Evolutionary conservation across 768 basidiomycete species (phyloP).

Genomic region (Holtermanniella nyarrowii): DNA sequence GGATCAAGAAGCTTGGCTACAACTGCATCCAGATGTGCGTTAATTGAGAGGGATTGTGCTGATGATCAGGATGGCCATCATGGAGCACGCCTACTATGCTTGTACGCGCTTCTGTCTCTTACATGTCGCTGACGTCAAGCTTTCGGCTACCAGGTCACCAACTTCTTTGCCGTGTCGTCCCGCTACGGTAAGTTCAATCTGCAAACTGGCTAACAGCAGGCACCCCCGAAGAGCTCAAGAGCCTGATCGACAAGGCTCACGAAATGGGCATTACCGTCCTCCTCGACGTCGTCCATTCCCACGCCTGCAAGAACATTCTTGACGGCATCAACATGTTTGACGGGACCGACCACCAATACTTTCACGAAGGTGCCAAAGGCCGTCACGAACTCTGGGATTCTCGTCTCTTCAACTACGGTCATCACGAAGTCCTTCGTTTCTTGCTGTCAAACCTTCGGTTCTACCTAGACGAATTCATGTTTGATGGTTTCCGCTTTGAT

Average conservation of each 20-base stretch:
- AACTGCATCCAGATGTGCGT: constrained; percentile 77
- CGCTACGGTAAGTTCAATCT: constrained; percentile 53
- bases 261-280: constrained; percentile 84
- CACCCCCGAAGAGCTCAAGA: constrained; percentile 87
- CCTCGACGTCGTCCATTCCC: constrained; percentile 93
- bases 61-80: constrained; percentile 65
- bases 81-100: constrained; percentile 97
- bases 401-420: constrained; percentile 90
- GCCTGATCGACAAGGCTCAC: constrained; percentile 90
- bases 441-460: constrained; percentile 87
- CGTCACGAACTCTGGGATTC: constrained; percentile 94
- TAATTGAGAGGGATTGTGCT: neutral
- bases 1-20: constrained; percentile 86
- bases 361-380: constrained; percentile 85
- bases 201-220: constrained; percentile 37
- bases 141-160: constrained; percentile 96
- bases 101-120: constrained; percentile 49
- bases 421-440: constrained; percentile 90
- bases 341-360: constrained; percentile 93
- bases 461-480: constrained; percentile 88
- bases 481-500: constrained; percentile 97
- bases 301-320: constrained; percentile 93
- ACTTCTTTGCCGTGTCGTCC: constrained; percentile 91
- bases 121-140: constrained; percentile 34
- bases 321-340: constrained; percentile 95